Percentiles rank a stretch among this genome's conserved stretches.
Evolutionary conservation across 78 protist genomes (phyloP).

Genomic region (Dictyostelium intermedium): DNA sequence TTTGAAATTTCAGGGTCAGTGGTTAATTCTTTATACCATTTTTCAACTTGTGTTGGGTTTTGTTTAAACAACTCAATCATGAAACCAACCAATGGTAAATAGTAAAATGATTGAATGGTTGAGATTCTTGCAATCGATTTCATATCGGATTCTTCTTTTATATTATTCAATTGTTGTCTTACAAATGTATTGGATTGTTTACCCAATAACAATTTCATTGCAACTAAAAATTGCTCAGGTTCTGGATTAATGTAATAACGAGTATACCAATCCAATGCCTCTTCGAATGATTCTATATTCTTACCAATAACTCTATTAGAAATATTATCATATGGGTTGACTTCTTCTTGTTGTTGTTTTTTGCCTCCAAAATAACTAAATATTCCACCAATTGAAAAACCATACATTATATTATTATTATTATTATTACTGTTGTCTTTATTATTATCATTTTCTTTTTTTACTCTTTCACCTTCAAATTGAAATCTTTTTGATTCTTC

Average conservation of each 20-base stretch:
- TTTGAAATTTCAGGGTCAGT: not conserved
- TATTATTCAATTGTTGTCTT: not conserved
- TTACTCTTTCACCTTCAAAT: not conserved
- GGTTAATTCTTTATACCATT: slow-evolving; percentile 26
- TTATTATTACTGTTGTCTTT: not conserved
- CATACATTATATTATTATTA: not conserved
- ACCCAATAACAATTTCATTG: slow-evolving; percentile 33
- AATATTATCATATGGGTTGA: not conserved
- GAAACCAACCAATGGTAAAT: slow-evolving; percentile 60
- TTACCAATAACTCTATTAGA: not conserved
- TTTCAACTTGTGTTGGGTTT: not conserved
- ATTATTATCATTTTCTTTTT: not conserved
- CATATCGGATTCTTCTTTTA: slow-evolving; percentile 15
- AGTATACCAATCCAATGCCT: slow-evolving; percentile 63
- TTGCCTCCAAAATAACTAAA: slow-evolving; percentile 2
- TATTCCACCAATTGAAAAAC: slow-evolving; percentile 28
- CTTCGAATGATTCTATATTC: slow-evolving; percentile 10
- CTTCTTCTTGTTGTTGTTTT: not conserved
- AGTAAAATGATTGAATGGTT: slow-evolving; percentile 49
- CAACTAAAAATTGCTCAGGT: slow-evolving; percentile 18
- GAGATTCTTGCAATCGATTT: slow-evolving; percentile 28
- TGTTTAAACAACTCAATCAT: slow-evolving; percentile 29
- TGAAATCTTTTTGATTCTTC: not conserved
- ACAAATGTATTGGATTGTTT: slow-evolving; percentile 3
- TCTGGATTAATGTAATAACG: slow-evolving; percentile 21